Evolutionary conservation across 148 eudicot species (phyloP).

Genomic region (Rhododendron williamsianum): DNA sequence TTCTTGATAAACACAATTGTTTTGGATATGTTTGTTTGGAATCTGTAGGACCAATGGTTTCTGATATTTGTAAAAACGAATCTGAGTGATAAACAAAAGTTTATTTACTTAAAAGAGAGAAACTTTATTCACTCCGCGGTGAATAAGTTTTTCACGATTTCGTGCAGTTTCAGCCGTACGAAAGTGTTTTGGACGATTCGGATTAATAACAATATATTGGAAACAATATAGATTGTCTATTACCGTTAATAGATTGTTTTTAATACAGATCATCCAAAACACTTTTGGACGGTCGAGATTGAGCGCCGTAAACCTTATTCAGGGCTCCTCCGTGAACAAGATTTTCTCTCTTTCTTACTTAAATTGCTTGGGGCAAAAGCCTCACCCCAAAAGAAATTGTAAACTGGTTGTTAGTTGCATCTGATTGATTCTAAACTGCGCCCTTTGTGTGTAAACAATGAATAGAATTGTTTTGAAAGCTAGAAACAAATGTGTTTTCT

Average conservation of each 20-base stretch:
- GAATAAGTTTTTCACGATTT: too few species aligned
- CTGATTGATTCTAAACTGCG: not conserved
- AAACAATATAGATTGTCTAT: too few species aligned
- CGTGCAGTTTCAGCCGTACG: fast-evolving
- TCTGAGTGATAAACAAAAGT: not conserved
- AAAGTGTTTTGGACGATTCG: too few species aligned
- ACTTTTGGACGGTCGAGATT: too few species aligned
- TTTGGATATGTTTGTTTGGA: not conserved
- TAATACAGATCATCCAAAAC: too few species aligned
- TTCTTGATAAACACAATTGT: not conserved
- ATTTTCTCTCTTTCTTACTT: not conserved
- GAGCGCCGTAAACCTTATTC: too few species aligned
- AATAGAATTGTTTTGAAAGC: not conserved
- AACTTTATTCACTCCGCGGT: too few species aligned
- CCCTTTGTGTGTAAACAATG: not conserved
- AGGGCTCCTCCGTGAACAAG: too few species aligned
- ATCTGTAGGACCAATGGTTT: not conserved
- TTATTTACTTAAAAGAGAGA: not conserved
- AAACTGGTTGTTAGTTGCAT: not conserved
- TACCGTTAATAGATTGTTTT: too few species aligned
- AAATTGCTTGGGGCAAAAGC: not conserved
- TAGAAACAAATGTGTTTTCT: not conserved
- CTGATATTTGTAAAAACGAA: not conserved
- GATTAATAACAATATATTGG: too few species aligned
- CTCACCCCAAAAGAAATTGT: too few species aligned